phyloP scores from a whole-genome alignment of 495 filamentous ascomycete genomes.

The Lichina pygmaea region DNA sequence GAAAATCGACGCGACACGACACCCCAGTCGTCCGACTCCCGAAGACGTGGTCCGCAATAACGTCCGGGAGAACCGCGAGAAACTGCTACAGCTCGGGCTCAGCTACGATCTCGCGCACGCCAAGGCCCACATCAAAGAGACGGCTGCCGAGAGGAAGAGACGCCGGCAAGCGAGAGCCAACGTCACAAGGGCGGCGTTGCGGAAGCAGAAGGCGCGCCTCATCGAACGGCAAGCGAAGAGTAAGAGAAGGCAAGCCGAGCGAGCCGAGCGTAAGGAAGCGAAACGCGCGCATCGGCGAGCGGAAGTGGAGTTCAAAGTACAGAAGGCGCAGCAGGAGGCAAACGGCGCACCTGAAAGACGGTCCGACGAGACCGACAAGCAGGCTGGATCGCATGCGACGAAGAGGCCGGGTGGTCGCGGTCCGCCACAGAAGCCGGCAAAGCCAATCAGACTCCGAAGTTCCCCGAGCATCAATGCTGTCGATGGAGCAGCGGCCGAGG shows the following conservation, averaged over 20 bases:
- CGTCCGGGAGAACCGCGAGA: conserved; percentile 39
- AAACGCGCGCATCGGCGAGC: neutral
- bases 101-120: conserved; percentile 68
- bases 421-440: neutral
- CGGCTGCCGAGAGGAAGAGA: conserved; percentile 26
- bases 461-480: neutral
- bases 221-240: conserved; percentile 11
- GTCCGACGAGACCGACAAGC: neutral
- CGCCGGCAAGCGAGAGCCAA: conserved; percentile 19
- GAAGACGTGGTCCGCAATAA: conserved; percentile 41
- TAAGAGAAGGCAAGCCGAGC: conserved; percentile 6
- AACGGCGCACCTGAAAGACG: neutral
- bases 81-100: conserved; percentile 55
- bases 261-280: conserved; percentile 1
- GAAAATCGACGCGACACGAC: conserved; percentile 45
- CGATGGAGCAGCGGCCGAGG: neutral
- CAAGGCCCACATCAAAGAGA: conserved; percentile 41
- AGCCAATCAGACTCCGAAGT: neutral
- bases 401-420: neutral
- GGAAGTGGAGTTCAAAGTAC: neutral
- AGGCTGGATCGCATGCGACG: neutral
- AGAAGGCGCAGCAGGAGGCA: neutral
- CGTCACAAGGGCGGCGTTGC: conserved; percentile 6
- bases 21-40: conserved; percentile 20
- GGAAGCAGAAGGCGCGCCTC: conserved; percentile 9